Conservation (phyloP, 2,329 filamentous ascomycete species). For the Periconia sp. region DNA sequence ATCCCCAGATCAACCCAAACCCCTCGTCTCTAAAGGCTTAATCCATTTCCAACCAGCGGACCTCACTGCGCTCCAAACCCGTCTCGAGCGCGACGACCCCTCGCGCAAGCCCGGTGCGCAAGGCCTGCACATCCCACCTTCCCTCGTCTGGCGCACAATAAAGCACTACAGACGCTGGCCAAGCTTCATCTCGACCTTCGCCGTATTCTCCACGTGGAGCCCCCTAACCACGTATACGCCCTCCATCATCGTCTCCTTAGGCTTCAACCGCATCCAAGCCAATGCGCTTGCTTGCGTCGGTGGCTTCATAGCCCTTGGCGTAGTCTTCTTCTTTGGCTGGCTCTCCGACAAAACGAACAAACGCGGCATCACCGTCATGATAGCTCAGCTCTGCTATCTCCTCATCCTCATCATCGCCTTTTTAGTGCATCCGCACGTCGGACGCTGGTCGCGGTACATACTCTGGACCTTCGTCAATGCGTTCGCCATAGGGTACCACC, state of each 20-base stretch:
- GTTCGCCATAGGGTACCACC: slow-evolving; percentile 57
- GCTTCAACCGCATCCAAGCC: slow-evolving; percentile 49
- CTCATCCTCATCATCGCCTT: slow-evolving; percentile 47
- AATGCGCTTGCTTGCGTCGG: slow-evolving; percentile 51
- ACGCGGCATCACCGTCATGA: slow-evolving; percentile 49
- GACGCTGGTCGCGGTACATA: slow-evolving; percentile 53
- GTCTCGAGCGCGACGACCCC: slow-evolving; percentile 40
- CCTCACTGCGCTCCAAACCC: slow-evolving; percentile 35
- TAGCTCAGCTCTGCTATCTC: slow-evolving; percentile 51
- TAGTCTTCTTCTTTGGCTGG: slow-evolving; percentile 54
- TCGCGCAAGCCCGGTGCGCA: slow-evolving; percentile 37
- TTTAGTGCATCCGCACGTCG: slow-evolving; percentile 46
- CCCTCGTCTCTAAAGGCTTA: slow-evolving; percentile 44
- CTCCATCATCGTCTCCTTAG: slow-evolving; percentile 46
- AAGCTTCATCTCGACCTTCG: slow-evolving; percentile 51
- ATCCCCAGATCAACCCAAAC: slow-evolving; percentile 45
- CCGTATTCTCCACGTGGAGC: slow-evolving; percentile 57
- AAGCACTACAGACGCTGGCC: slow-evolving; percentile 51
- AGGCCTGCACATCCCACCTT: slow-evolving; percentile 42
- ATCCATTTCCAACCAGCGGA: slow-evolving; percentile 42
- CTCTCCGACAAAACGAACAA: slow-evolving; percentile 51
- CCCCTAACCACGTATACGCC: slow-evolving; percentile 57
- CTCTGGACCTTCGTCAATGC: slow-evolving; percentile 56
- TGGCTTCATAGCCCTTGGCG: slow-evolving; percentile 48
- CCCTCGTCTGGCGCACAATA: slow-evolving; percentile 49